phyloP scores from a whole-genome alignment of 495 filamentous ascomycete genomes.

The Parmelia sp. region DNA sequence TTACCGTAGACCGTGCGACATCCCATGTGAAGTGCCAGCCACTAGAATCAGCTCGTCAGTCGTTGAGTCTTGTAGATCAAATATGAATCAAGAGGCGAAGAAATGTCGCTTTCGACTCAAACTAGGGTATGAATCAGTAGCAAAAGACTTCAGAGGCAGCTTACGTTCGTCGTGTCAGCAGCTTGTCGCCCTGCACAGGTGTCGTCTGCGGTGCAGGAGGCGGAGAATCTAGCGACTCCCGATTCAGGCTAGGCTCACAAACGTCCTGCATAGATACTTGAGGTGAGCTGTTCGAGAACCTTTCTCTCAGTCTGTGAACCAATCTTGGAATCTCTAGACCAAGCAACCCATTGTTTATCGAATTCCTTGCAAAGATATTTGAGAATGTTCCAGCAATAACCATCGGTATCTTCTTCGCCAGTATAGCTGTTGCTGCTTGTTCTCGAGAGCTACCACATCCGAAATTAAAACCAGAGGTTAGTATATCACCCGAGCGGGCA shows the following conservation, averaged over 20 bases:
- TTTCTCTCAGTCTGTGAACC: conserved; percentile 60
- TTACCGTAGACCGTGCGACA: conserved; percentile 62
- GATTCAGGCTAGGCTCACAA: conserved; percentile 36
- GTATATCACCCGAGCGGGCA: conserved; percentile 63
- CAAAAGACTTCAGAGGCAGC: background rate
- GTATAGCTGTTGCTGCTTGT: conserved; percentile 83
- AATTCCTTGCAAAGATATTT: conserved; percentile 83
- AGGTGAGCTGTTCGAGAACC: conserved; percentile 17
- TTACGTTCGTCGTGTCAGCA: conserved; percentile 62
- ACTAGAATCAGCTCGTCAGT: too few species aligned
- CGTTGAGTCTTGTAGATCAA: too few species aligned
- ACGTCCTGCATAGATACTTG: conserved; percentile 26
- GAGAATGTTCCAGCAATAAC: conserved; percentile 82
- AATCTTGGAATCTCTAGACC: conserved; percentile 74
- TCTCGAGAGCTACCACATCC: conserved; percentile 69
- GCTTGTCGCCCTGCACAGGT: conserved; percentile 42
- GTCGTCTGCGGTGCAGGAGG: conserved; percentile 33
- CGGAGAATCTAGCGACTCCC: conserved; percentile 40
- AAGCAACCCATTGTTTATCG: conserved; percentile 89
- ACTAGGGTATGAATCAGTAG: too few species aligned
- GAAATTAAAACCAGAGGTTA: conserved; percentile 87
- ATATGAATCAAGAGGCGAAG: too few species aligned
- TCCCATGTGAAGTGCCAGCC: conserved; percentile 90
- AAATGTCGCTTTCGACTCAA: too few species aligned
- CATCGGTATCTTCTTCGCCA: conserved; percentile 77